Percentiles rank a stretch among this genome's conserved stretches.
Evolutionary conservation across 768 basidiomycete species (phyloP).

Genomic region (Sistotremastrum suecicum): DNA sequence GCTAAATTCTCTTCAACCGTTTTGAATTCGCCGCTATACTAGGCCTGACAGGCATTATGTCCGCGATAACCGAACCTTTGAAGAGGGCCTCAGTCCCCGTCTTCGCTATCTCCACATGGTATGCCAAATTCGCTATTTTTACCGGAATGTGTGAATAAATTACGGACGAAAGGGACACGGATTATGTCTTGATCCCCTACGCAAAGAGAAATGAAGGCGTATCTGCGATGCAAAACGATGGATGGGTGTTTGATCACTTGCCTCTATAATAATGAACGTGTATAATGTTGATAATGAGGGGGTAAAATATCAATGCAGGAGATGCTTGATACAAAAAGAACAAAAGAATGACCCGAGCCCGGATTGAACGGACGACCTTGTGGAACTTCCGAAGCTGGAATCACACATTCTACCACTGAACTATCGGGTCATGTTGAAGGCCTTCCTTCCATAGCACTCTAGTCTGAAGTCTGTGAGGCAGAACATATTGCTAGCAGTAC

Average conservation of each 20-base stretch:
- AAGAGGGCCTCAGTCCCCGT: conserved; percentile 37
- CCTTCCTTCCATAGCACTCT: too few species aligned
- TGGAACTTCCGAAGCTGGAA: conserved; percentile 4
- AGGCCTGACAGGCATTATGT: conserved; percentile 46
- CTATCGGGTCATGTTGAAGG: conserved; percentile 2
- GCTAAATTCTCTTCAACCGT: conserved; percentile 1
- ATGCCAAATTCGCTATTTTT: conserved; percentile 5
- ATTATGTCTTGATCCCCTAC: conserved; percentile 43
- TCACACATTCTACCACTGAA: conserved; percentile 8
- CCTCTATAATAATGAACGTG: too few species aligned
- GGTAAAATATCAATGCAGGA: too few species aligned
- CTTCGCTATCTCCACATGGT: conserved; percentile 55
- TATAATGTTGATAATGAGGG: too few species aligned
- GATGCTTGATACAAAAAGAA: too few species aligned
- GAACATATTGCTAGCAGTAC: too few species aligned
- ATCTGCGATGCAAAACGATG: conserved; percentile 29
- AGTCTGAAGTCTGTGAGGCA: too few species aligned
- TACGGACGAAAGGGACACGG: conserved; percentile 40
- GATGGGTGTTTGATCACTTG: conserved; percentile 29
- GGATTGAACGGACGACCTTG: conserved; percentile 9
- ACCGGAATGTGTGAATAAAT: not conserved
- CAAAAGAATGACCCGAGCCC: conserved; percentile 6
- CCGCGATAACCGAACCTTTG: conserved; percentile 38
- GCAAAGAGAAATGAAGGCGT: conserved; percentile 28
- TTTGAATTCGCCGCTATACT: not conserved